Conservation (phyloP, 192 early-diverging fungal genomes). For the Rhizoclosmatium globosum region DNA sequence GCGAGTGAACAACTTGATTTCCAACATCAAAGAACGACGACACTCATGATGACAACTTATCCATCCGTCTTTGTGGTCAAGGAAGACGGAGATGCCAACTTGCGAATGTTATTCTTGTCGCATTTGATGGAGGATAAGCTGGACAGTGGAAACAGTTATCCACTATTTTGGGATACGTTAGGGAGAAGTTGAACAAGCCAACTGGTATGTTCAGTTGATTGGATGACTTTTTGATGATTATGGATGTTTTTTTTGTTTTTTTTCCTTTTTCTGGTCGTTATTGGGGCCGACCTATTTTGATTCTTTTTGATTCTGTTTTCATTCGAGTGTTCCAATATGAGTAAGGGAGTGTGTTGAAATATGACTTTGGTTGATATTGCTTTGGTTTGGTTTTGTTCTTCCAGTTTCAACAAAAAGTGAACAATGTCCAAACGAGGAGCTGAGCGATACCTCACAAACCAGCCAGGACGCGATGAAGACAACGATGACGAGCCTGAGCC, state of each 20-base stretch:
- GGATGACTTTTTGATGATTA: too few relatives aligned
- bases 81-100: slow-evolving; percentile 87
- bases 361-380: neutral
- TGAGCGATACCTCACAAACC: neutral
- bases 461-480: neutral
- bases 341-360: neutral
- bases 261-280: too few relatives aligned
- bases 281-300: too few relatives aligned
- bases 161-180: slow-evolving; percentile 53
- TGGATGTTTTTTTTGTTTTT: too few relatives aligned
- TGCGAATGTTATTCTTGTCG: slow-evolving; percentile 85
- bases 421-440: neutral
- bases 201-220: slow-evolving; percentile 4
- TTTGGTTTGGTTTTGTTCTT: neutral
- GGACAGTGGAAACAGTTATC: slow-evolving; percentile 64
- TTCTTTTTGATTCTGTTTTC: too few relatives aligned
- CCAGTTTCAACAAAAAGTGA: neutral
- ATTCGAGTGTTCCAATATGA: too few relatives aligned
- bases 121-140: slow-evolving; percentile 94
- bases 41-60: slow-evolving; percentile 65
- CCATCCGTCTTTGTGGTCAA: slow-evolving; percentile 86
- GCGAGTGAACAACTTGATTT: slow-evolving; percentile 78
- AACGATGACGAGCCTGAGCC: slow-evolving; percentile 4
- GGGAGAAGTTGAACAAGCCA: slow-evolving; percentile 34
- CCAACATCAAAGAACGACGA: slow-evolving; percentile 74